Percentiles rank a stretch among this genome's conserved stretches.
These are phyloP conservation scores for Pseudomonodictys pantanalensis DNA, from an alignment of 495 filamentous ascomycete genomes.

Conservation along the genomic window DNA sequence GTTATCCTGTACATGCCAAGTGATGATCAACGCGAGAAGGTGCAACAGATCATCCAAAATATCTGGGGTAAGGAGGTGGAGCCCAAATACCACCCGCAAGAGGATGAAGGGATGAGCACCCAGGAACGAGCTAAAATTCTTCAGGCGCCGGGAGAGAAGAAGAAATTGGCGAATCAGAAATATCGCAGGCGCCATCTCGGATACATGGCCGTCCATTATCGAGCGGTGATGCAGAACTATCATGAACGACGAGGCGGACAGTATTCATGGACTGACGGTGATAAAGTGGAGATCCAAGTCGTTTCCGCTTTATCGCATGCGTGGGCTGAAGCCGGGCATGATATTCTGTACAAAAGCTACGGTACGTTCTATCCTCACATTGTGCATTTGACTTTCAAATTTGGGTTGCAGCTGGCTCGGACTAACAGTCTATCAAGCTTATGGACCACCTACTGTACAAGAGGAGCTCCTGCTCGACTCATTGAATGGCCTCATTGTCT, in stretches of 20 bases:
- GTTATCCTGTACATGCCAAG: constrained; percentile 11
- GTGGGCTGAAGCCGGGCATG: constrained; percentile 37
- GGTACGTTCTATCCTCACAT: too few species aligned
- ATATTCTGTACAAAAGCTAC: constrained; percentile 34
- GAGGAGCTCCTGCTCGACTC: constrained; percentile 4
- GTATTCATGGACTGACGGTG: neutral
- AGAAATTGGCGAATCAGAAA: neutral
- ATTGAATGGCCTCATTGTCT: neutral
- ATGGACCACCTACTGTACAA: neutral
- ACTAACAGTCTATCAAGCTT: too few species aligned
- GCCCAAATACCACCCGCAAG: neutral
- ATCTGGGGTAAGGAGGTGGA: neutral
- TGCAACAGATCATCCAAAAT: neutral
- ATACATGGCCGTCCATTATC: constrained; percentile 33
- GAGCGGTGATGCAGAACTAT: constrained; percentile 12
- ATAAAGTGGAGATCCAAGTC: constrained; percentile 36
- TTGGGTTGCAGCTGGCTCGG: too few species aligned
- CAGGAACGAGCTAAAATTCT: neutral
- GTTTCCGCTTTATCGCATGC: constrained; percentile 30
- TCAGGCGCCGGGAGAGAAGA: neutral
- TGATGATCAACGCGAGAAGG: neutral
- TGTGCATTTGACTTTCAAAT: too few species aligned
- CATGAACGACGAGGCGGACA: neutral
- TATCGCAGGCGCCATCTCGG: constrained; percentile 16
- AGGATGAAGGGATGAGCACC: neutral